Percentiles rank a stretch among this genome's conserved stretches.
These are phyloP conservation scores for Schwanniomyces etchellsii DNA, from an alignment of 1,139 yeast genomes.

Conservation along the genomic window DNA sequence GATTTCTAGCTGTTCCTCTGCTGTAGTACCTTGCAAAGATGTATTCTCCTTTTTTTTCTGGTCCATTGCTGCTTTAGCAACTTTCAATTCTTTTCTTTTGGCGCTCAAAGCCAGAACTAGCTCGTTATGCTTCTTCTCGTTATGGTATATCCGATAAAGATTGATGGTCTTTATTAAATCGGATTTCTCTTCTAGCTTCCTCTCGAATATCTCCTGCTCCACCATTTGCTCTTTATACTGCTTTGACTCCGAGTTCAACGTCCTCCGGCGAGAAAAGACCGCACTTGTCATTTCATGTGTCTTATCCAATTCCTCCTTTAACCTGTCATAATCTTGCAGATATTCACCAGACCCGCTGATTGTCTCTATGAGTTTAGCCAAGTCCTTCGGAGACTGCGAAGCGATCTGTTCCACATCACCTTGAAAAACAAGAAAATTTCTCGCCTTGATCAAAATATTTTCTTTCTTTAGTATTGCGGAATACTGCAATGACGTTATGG, in stretches of 20 bases:
- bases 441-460: conserved; percentile 81
- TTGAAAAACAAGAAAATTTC: conserved; percentile 90
- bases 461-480: conserved; percentile 65
- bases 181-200: conserved; percentile 44
- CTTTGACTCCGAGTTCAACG: conserved; percentile 69
- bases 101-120: conserved; percentile 19
- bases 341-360: conserved; percentile 77
- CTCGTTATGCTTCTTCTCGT: conserved; percentile 43
- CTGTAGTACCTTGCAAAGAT: conserved; percentile 35
- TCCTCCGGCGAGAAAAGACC: conserved; percentile 67
- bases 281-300: conserved; percentile 63
- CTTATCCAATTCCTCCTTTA: conserved; percentile 60
- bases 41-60: conserved; percentile 22
- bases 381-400: conserved; percentile 73
- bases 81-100: conserved; percentile 24
- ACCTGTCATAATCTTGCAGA: conserved; percentile 59
- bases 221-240: conserved; percentile 73
- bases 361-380: conserved; percentile 71
- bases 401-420: conserved; percentile 97
- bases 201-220: conserved; percentile 67
- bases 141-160: conserved; percentile 64
- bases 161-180: conserved; percentile 45
- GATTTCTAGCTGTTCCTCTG: conserved; percentile 40
- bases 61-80: conserved; percentile 18
- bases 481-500: conserved; percentile 64